Evolutionary conservation across 257 asterid species (phyloP), one percentile per base, ranked within the genome.

Genomic region (Solanum bulbocastanum): DNA sequence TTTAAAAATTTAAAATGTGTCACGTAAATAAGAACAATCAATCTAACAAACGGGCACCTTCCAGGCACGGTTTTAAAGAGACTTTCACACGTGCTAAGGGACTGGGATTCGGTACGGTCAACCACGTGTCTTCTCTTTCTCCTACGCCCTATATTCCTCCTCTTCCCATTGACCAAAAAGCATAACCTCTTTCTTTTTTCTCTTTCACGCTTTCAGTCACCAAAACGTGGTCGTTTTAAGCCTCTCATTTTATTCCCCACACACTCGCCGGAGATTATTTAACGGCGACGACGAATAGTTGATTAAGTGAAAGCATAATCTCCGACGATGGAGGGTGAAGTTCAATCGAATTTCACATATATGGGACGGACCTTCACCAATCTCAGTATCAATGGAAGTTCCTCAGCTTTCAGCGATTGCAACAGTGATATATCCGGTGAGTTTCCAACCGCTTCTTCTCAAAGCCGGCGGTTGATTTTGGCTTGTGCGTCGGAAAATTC

Each of bases 371-470:
- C 89, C 39, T 93, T 95, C 93, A 91, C 91, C 84, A 91, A 93
- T 86, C 79, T 94, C 83, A 88, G 86, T 89, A 88, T 92, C 88
- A 87, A 91, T 65, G 96, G 89, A 35, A 87, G 90, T 83, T 93
- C 98, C 44, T 92, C 98, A 74, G 98, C 99, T 88, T 97, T 97
- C 91, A 97, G 99, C 91, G 98, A 97, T 84, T 97, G 99, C 88
- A 93, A 95, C 93, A 95, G 98, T 90, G 99, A 97, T 88, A 89
- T 95, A 93, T 97, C 99, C 93, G 96, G 98, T 86, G 99, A 97
- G 88, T 96, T 96, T 88, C 93, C 93, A 37, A 88, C 96, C 32
- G 73, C 98, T 0, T 93, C 98, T 3, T 92, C 95, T 0, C 92
- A 93, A 89, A 95, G 93, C 93, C 98, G 98, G 65, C 93, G 94